Base-by-base conservation (phyloP, 169 alveolate genomes). In the Plasmodium blacklocki region DNA sequence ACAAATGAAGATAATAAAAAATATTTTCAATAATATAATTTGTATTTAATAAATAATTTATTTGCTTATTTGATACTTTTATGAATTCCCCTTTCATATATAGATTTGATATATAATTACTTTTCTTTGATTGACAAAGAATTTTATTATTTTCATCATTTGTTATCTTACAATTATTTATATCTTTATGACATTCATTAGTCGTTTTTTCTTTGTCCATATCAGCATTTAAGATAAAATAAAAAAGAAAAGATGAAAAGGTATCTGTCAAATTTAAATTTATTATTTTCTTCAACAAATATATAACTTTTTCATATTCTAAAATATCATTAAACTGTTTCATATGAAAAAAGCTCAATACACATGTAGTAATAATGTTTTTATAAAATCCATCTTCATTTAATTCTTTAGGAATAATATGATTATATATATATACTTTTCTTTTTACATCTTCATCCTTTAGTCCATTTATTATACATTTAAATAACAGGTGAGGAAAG, bases 341-440 rank as follows among this genome's bases (percentile, higher is more conserved):
- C 4, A 19, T 21, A 12, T 64, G 49, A n/a, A 78, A 3, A 75
- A 75, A 78, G 26, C 26, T 12, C 2, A 45, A 78, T 39, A 49
- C 78, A 66, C 89, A 78, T 11, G 67, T 49, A 14, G 64, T 47
- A 47, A 78, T 58, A 26, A 39, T 50, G 5, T 64, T 68, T 45
- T 66, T 78, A 19, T 67, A 59, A 64, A 78, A 78, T 23, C 78
- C 78, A 5, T 78, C 68, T 3, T 78, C 89, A 52, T 59, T 66
- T 43, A 78, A 66, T 66, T 47, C 60, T 14, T 45, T 15, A 7
- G 89, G 89, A 26, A 78, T 78, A 2, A 78, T 64, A 26, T 78
- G 78, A 54, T 66, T 54, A 78, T 78, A 78, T 4, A 78, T 52
- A 5, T 78, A 54, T 49, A 78, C 15, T 11, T 78, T 78, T 26